phyloP scores from a whole-genome alignment of 345 rosid species.

The Gossypium thurberi region DNA sequence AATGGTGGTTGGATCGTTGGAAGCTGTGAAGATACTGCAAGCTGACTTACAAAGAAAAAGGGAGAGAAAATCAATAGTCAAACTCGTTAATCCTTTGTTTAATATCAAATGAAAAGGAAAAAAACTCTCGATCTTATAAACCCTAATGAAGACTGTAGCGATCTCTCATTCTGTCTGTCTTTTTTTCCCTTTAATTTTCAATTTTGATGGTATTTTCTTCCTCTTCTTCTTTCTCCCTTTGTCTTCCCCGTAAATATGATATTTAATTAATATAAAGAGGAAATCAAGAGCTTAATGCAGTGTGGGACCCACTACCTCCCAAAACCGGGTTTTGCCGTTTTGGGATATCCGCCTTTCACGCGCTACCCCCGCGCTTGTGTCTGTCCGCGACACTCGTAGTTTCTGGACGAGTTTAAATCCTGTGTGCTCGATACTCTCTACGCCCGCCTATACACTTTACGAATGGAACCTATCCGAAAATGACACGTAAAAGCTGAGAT shows the following conservation, averaged over 20 bases:
- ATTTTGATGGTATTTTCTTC: conserved; percentile 4
- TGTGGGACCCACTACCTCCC: conserved; percentile 23
- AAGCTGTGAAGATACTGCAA: not conserved
- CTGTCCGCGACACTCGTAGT: not conserved
- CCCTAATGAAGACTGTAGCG: not conserved
- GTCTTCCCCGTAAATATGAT: not conserved
- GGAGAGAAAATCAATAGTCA: conserved; percentile 13
- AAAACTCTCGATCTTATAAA: not conserved
- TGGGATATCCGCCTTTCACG: conserved; percentile 39
- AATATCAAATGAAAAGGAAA: not conserved
- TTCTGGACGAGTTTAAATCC: not conserved
- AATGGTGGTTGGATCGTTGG: not conserved
- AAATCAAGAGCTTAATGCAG: not conserved
- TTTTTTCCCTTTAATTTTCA: not conserved
- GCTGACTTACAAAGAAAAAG: conserved; percentile 17
- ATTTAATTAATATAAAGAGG: not conserved
- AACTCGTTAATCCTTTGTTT: conserved; percentile 1
- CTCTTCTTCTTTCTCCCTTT: not conserved
- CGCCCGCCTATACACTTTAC: not conserved
- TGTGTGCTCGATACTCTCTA: not conserved
- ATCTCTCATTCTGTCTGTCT: not conserved
- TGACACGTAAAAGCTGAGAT: not conserved
- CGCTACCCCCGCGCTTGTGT: not conserved
- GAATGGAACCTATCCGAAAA: not conserved
- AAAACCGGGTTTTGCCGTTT: conserved; percentile 20